Conservation (phyloP, 1,284 basidiomycete genomes). For the Lignosus rhinocerotis region DNA sequence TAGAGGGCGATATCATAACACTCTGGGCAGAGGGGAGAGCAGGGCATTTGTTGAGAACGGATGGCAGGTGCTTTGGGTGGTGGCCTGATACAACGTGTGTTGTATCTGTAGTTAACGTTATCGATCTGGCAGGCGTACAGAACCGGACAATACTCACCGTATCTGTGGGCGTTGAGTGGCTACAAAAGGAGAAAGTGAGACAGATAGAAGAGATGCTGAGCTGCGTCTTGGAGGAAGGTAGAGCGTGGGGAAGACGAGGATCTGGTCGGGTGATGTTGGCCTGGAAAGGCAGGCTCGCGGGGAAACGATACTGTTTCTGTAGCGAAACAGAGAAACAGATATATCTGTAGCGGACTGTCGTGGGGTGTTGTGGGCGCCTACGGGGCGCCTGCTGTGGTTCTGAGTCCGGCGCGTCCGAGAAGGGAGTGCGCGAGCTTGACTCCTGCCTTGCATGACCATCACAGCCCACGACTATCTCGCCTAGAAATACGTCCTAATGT, state of each 20-base stretch:
- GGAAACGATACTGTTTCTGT: neutral
- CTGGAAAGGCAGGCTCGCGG: conserved; percentile 2
- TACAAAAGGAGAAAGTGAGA: neutral
- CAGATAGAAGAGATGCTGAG: neutral
- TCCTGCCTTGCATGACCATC: conserved; percentile 28
- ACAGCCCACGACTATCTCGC: conserved; percentile 26
- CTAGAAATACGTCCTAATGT: conserved; percentile 27
- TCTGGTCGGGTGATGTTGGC: neutral
- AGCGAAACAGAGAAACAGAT: too few relatives aligned
- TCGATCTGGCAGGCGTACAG: conserved; percentile 1
- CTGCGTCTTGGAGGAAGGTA: neutral
- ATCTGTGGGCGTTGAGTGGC: neutral
- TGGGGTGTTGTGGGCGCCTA: neutral
- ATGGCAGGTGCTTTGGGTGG: neutral
- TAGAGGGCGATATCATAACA: neutral
- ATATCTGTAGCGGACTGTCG: neutral
- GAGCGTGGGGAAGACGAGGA: neutral
- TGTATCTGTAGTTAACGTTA: neutral
- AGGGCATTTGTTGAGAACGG: neutral
- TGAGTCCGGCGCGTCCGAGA: conserved; percentile 6
- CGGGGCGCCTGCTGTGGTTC: conserved; percentile 5
- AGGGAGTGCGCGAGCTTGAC: conserved; percentile 17
- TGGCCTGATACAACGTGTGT: conserved; percentile 2
- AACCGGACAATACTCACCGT: neutral
- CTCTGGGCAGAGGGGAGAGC: conserved; percentile 3